Conservation (phyloP, 805 yeast species). For the Teunomyces kruisii region DNA sequence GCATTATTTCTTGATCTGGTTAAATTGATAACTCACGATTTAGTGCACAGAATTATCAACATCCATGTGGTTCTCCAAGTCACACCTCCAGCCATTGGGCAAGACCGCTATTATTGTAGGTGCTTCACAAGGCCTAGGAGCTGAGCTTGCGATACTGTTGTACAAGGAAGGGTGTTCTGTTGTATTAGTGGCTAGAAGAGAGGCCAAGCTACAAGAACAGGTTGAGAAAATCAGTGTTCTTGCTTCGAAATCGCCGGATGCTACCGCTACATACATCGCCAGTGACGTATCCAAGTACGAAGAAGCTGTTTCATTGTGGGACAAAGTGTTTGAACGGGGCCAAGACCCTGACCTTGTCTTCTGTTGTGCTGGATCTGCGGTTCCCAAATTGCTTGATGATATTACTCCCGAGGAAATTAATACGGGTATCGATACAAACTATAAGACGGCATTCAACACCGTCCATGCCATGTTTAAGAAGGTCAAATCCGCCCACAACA, state of each 20-base stretch:
- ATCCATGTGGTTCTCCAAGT: constrained; percentile 23
- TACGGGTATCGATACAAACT: constrained; percentile 65
- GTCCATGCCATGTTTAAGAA: constrained; percentile 62
- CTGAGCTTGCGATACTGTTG: constrained; percentile 64
- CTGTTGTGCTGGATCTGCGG: constrained; percentile 86
- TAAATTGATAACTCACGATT: background rate
- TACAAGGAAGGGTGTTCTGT: constrained; percentile 60
- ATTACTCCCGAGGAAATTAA: constrained; percentile 57
- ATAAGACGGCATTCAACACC: constrained; percentile 68
- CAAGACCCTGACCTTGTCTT: constrained; percentile 69
- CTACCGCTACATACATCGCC: constrained; percentile 36
- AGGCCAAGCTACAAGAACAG: constrained; percentile 52
- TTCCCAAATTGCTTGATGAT: constrained; percentile 76
- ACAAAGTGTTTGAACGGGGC: constrained; percentile 18
- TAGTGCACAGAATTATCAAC: background rate
- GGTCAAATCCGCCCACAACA: constrained; percentile 15
- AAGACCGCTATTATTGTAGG: constrained; percentile 79
- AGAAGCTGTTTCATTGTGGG: constrained; percentile 47
- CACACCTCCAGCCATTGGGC: constrained; percentile 38
- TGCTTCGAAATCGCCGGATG: constrained; percentile 14
- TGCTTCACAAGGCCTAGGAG: constrained; percentile 93
- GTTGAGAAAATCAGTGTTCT: constrained; percentile 40
- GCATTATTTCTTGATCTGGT: background rate
- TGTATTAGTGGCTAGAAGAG: constrained; percentile 76
- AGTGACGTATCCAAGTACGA: constrained; percentile 67